Conservation (phyloP, 164 flowering plant genomes). For the Paratinospora sagittata region DNA sequence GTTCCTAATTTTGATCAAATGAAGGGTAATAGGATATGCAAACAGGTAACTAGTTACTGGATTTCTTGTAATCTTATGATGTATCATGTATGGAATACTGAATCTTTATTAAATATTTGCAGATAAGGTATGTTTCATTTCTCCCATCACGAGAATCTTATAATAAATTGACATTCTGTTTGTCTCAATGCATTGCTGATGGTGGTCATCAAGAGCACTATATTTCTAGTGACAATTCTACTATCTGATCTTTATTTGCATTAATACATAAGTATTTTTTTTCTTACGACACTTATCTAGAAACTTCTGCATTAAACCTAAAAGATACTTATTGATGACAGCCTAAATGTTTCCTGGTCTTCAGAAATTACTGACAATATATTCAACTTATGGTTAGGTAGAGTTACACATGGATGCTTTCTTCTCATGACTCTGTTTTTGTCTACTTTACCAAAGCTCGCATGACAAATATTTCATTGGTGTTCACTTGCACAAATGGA, state of each 20-base stretch:
- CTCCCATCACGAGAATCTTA: not conserved
- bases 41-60: slow-evolving; percentile 52
- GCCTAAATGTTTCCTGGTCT: not conserved
- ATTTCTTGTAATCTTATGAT: slow-evolving; percentile 3
- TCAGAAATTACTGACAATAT: not conserved
- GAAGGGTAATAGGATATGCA: slow-evolving; percentile 79
- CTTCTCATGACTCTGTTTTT: not conserved
- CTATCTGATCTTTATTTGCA: no score
- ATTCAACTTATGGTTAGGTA: not conserved
- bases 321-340: not conserved
- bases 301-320: not conserved
- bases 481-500: not conserved
- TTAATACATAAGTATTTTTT: no score
- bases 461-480: not conserved
- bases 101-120: slow-evolving; percentile 2
- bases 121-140: not conserved
- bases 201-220: no score
- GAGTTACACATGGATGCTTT: not conserved
- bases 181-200: no score
- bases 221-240: no score
- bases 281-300: not conserved
- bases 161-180: not conserved
- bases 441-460: not conserved
- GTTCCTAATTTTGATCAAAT: slow-evolving; percentile 87
- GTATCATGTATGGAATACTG: not conserved